Conservation (phyloP, 2,329 filamentous ascomycete species). For the Huntiella bhutanensis region DNA sequence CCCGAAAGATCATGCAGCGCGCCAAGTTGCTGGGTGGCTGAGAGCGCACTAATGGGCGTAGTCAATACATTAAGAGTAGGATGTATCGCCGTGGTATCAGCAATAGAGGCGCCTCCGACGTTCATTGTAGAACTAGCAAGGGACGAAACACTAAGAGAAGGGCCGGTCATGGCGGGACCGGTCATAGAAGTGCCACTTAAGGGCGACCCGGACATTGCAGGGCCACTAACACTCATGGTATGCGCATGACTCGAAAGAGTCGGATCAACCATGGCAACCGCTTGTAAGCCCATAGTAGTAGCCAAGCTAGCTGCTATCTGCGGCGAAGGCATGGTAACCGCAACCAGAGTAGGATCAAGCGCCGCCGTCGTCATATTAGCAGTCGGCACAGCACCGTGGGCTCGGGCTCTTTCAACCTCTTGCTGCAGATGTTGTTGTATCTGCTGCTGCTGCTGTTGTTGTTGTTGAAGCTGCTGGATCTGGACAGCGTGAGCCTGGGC, state of each 20-base stretch:
- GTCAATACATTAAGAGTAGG: constrained; percentile 8
- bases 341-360: constrained; percentile 9
- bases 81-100: constrained; percentile 3
- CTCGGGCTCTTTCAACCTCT: neutral
- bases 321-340: constrained; percentile 8
- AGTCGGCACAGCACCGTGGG: constrained; percentile 7
- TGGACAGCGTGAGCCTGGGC: constrained; percentile 3
- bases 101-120: neutral
- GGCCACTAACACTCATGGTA: neutral
- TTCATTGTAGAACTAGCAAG: too few relatives aligned
- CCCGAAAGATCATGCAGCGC: constrained; percentile 5
- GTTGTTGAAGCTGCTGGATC: neutral
- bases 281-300: constrained; percentile 6
- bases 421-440: constrained; percentile 2
- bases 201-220: neutral
- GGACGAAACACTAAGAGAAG: too few relatives aligned
- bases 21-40: constrained; percentile 1
- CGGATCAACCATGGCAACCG: constrained; percentile 7
- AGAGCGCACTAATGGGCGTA: constrained; percentile 5
- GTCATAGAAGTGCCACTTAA: too few relatives aligned
- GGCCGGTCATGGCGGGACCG: too few relatives aligned
- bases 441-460: constrained; percentile 5
- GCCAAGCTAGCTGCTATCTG: constrained; percentile 8
- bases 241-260: constrained; percentile 6
- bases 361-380: constrained; percentile 9